Conservation (phyloP, 805 yeast species). For the Tetrapisispora nanseiensis region DNA sequence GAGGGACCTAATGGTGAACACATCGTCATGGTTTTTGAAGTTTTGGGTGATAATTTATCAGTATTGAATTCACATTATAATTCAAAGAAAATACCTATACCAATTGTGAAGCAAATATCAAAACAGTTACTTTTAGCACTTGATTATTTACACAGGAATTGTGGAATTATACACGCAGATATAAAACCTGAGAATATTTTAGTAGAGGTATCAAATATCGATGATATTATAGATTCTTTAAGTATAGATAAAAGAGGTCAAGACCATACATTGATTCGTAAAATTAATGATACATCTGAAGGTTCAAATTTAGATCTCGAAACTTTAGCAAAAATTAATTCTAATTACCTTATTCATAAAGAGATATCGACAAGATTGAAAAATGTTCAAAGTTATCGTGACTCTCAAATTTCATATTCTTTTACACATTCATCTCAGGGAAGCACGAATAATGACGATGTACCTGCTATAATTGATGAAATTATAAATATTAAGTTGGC, state of each 20-base stretch:
- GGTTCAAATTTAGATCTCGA: neutral
- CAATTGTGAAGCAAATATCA: conserved; percentile 73
- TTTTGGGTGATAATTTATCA: conserved; percentile 83
- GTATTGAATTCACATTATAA: conserved; percentile 70
- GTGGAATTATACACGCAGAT: conserved; percentile 62
- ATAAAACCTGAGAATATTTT: conserved; percentile 62
- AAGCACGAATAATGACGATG: neutral
- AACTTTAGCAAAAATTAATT: neutral
- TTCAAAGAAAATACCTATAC: conserved; percentile 66
- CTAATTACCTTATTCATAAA: conserved; percentile 3
- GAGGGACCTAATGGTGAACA: conserved; percentile 87
- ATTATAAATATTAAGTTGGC: conserved; percentile 76
- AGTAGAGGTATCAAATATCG: conserved; percentile 66
- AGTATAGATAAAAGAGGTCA: conserved; percentile 34
- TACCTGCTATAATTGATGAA: neutral
- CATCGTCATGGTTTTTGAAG: conserved; percentile 95
- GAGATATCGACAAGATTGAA: neutral
- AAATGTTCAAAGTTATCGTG: neutral
- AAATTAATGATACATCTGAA: neutral
- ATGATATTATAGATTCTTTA: conserved; percentile 55
- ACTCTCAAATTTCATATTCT: neutral
- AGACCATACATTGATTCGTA: neutral
- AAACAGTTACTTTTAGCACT: conserved; percentile 66
- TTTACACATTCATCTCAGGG: neutral
- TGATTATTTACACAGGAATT: conserved; percentile 49